Evolutionary conservation across 169 alveolate genomes (phyloP).

Genomic region (Cyclospora cayetanensis): DNA sequence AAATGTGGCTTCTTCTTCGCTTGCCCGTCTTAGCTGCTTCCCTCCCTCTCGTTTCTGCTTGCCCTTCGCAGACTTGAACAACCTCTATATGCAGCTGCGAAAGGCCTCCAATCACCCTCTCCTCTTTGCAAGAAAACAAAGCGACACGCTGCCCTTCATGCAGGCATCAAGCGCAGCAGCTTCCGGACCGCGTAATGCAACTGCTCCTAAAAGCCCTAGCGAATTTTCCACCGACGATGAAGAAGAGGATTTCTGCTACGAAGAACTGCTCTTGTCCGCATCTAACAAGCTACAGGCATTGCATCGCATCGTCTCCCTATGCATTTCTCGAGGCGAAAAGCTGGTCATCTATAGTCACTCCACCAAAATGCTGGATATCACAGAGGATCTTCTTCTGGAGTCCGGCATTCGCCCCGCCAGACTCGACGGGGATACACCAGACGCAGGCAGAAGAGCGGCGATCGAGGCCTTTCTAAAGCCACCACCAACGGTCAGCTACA

Average conservation of each 20-base stretch:
- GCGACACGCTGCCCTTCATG: neutral
- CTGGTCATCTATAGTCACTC: neutral
- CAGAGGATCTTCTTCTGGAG: neutral
- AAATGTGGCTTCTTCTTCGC: neutral
- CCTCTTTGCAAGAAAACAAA: constrained; percentile 76
- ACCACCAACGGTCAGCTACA: too few relatives aligned
- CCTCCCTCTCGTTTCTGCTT: neutral
- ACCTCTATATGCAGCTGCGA: constrained; percentile 91
- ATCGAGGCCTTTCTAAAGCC: constrained; percentile 26
- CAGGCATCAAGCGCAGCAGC: neutral
- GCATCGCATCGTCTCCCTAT: neutral
- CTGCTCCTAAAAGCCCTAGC: neutral
- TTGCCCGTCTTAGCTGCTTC: neutral
- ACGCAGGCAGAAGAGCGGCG: neutral
- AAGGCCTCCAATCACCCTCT: constrained; percentile 94
- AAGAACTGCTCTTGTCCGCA: neutral
- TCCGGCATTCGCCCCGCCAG: neutral
- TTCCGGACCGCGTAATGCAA: neutral
- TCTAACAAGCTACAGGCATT: neutral
- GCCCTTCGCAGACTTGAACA: constrained; percentile 44
- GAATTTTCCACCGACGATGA: constrained; percentile 72
- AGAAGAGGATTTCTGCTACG: constrained; percentile 75
- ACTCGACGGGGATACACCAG: constrained; percentile 24
- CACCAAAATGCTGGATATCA: constrained; percentile 26
- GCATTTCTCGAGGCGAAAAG: neutral